Base-by-base conservation (phyloP, 2,329 filamentous ascomycete species). In the Teratosphaeria pseudoeucalypti region DNA sequence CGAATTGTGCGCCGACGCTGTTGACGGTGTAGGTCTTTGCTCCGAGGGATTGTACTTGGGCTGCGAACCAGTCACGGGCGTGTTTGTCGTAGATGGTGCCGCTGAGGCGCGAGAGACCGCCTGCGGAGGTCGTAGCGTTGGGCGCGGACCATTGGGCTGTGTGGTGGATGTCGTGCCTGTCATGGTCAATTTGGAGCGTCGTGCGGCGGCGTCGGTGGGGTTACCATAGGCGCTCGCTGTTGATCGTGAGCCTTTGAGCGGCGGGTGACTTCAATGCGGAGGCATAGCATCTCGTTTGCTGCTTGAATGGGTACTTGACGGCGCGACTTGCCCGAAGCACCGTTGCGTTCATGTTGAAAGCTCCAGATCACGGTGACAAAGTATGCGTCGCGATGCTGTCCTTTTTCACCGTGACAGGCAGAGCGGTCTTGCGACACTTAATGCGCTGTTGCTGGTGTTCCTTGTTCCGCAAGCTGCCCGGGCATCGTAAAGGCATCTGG, bases 51-150 rank as follows among this genome's bases (percentile, higher is more conserved):
- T 14, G 3, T 12, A 43, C 37, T 14, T 43, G 37, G 37, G 12
- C 37, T 14, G 37, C 37, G 12, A 43, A 43, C 37, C 37, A 43
- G 37, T 43, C 37, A 6, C 37, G 12, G 37, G 37, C 37, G 16
- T 16, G 16, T n/a, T 66, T 65, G 55, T 68, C 67, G 27, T 65
- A 58, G 34, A 66, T 59, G 19, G 63, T 59, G 19, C 54, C 60
- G 56, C 43, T 64, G 54, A 57, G 64, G 55, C 56, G 65, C 12
- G 43, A 53, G 9, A 61, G 52, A 29, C 60, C 60, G 53, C 59
- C 59, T 52, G 57, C 56, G 27, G 39, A 32, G 14, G 34, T 56
- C 34, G 34, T 47, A 5, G 55, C 32, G 34, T 39, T 27, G 14
- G 56, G 55, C 23, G 60, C 62, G 19, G 58, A 60, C 62, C 61